A percentile compares a stretch with the other conserved stretches of the same genome.
phyloP scores from a whole-genome alignment of 2,329 filamentous ascomycete genomes.

The Colletotrichum echinochloae region DNA sequence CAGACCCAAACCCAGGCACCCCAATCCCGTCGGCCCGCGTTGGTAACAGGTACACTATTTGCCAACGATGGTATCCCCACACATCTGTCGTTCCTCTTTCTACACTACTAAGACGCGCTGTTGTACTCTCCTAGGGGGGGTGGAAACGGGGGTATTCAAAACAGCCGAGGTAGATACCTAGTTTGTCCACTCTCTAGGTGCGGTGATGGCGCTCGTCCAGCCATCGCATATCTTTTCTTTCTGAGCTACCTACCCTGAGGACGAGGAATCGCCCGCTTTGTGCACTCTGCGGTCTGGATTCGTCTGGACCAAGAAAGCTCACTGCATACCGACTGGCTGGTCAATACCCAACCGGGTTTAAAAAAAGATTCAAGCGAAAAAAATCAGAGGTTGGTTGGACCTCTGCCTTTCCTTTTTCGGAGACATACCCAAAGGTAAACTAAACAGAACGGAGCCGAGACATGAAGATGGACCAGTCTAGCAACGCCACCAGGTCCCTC shows the following conservation, averaged over 20 bases:
- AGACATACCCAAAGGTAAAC: background rate
- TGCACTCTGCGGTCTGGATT: constrained; percentile 30
- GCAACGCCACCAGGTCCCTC: background rate
- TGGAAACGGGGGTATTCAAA: constrained; percentile 23
- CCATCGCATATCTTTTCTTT: background rate
- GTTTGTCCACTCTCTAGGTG: background rate
- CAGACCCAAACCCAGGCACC: background rate
- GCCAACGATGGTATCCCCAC: constrained; percentile 27
- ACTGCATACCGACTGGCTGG: constrained; percentile 14
- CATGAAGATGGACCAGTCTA: background rate
- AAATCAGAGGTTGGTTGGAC: background rate
- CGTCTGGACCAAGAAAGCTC: constrained; percentile 16
- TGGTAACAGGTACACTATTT: constrained; percentile 18
- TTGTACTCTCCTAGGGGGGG: constrained; percentile 13
- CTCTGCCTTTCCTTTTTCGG: background rate
- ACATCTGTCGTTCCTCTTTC: constrained; percentile 25
- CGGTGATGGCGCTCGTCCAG: background rate
- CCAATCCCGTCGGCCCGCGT: constrained; percentile 16
- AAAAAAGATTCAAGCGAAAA: background rate
- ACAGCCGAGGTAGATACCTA: constrained; percentile 4
- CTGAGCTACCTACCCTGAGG: background rate
- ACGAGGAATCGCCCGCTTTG: constrained; percentile 11
- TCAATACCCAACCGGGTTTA: background rate
- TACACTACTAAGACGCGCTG: constrained; percentile 20
- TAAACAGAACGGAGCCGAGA: background rate